phyloP scores from a whole-genome alignment of 2,329 filamentous ascomycete genomes.

The Fusarium humuli region DNA sequence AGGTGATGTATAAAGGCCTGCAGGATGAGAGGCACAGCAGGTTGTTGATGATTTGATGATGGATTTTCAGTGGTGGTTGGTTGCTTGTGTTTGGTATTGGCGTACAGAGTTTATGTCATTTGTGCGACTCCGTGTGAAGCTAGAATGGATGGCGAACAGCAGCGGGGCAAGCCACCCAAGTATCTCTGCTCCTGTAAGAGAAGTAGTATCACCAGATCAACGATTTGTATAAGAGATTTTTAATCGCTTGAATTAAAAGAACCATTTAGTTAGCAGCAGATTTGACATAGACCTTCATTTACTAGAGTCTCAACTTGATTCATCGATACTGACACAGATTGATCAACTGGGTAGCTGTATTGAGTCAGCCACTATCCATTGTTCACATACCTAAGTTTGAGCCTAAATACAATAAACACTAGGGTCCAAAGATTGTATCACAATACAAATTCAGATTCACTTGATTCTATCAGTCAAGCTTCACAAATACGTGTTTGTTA shows the following conservation, averaged over 20 bases:
- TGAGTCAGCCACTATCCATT: not conserved
- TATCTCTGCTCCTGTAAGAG: not conserved
- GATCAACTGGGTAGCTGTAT: not conserved
- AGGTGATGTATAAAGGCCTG: not conserved
- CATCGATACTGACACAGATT: not conserved
- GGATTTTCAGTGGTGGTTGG: not conserved
- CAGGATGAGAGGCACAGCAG: not conserved
- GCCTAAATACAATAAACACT: not conserved
- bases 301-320: not conserved
- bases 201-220: not conserved
- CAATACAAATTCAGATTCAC: no score
- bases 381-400: not conserved
- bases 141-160: conserved; percentile 25
- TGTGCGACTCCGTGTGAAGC: conserved; percentile 26
- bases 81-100: conserved; percentile 5
- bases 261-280: not conserved
- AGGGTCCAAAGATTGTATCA: no score
- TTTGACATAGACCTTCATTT: not conserved
- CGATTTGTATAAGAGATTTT: not conserved
- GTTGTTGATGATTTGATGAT: not conserved
- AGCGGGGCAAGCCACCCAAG: conserved; percentile 31
- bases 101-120: conserved; percentile 27
- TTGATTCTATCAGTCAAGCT: no score
- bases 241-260: not conserved
- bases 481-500: not conserved